Percentiles rank a stretch among this genome's conserved stretches.
Evolutionary conservation across 2,329 filamentous ascomycete species (phyloP).

Genomic region (Beauveria brongniartii): DNA sequence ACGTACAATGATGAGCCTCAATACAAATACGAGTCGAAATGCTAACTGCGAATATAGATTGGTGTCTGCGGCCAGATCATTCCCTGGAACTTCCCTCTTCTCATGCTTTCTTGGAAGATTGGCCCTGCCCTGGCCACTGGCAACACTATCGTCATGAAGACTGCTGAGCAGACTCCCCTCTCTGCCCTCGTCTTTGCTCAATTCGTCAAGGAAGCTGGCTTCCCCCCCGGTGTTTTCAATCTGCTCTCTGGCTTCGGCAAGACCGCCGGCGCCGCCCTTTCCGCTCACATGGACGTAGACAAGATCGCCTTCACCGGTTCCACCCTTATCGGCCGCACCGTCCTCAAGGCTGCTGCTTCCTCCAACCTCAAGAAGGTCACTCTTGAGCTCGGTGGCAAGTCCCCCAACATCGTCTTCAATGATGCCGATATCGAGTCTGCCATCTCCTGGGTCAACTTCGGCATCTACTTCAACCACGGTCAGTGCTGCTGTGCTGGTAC

Average conservation of each 20-base stretch:
- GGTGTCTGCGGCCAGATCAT: slow-evolving; percentile 76
- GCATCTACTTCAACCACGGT: slow-evolving; percentile 53
- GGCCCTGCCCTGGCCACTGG: slow-evolving; percentile 60
- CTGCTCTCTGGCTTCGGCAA: slow-evolving; percentile 67
- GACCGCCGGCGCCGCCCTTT: slow-evolving; percentile 63
- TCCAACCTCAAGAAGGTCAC: slow-evolving; percentile 74
- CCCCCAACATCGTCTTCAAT: slow-evolving; percentile 66
- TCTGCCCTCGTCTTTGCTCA: slow-evolving; percentile 54
- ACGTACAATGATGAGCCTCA: slow-evolving; percentile 19
- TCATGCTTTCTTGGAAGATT: slow-evolving; percentile 74
- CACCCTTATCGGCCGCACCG: slow-evolving; percentile 58
- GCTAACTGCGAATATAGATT: slow-evolving; percentile 22
- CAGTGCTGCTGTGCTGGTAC: slow-evolving; percentile 63
- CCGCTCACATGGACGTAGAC: slow-evolving; percentile 66
- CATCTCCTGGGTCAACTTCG: slow-evolving; percentile 64
- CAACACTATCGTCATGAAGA: slow-evolving; percentile 63
- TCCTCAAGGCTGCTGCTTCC: slow-evolving; percentile 66
- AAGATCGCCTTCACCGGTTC: slow-evolving; percentile 74
- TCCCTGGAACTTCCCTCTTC: slow-evolving; percentile 73
- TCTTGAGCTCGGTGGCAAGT: slow-evolving; percentile 68
- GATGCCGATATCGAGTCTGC: slow-evolving; percentile 66
- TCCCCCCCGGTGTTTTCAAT: slow-evolving; percentile 66
- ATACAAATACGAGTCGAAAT: slow-evolving; percentile 41
- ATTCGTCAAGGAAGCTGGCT: slow-evolving; percentile 63
- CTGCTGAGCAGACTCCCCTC: slow-evolving; percentile 64